Evolutionary conservation across 1,139 yeast species (phyloP).

Genomic region (Geotrichum restrictum): DNA sequence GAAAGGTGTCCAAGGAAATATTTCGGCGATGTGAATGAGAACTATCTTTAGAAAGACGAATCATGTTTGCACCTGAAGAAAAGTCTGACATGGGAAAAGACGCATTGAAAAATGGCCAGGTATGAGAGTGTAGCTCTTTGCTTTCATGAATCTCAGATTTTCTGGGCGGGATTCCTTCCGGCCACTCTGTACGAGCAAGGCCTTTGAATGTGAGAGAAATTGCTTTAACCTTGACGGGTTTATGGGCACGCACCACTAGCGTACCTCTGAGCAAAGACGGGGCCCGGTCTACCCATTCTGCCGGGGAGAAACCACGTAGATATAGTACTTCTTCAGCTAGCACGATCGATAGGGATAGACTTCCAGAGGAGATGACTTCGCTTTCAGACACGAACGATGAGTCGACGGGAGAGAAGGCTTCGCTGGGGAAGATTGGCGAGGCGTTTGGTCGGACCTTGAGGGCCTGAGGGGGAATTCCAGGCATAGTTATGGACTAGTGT

Average conservation of each 20-base stretch:
- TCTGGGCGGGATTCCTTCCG: conserved; percentile 96
- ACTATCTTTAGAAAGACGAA: conserved; percentile 43
- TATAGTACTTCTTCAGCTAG: conserved; percentile 78
- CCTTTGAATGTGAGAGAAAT: conserved; percentile 69
- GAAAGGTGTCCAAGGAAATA: background rate
- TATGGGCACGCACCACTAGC: conserved; percentile 62
- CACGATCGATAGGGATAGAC: conserved; percentile 39
- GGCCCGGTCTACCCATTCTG: conserved; percentile 65
- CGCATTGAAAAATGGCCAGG: conserved; percentile 83
- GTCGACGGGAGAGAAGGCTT: conserved; percentile 21
- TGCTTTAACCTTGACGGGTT: conserved; percentile 70
- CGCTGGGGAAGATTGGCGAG: conserved; percentile 22
- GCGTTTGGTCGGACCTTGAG: background rate
- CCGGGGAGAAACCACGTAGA: conserved; percentile 72
- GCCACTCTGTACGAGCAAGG: conserved; percentile 86
- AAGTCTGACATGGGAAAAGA: conserved; percentile 39
- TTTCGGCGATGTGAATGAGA: background rate
- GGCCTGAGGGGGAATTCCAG: background rate
- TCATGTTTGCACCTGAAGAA: conserved; percentile 53
- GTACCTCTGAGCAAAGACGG: conserved; percentile 86
- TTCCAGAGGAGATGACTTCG: conserved; percentile 14
- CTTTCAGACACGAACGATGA: conserved; percentile 20
- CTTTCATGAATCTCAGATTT: conserved; percentile 60
- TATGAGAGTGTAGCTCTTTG: conserved; percentile 66
- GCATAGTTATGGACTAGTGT: background rate